These are phyloP conservation scores for Phlebopus sp. DNA, from an alignment of 1,284 basidiomycete species.

Conservation along the genomic window DNA sequence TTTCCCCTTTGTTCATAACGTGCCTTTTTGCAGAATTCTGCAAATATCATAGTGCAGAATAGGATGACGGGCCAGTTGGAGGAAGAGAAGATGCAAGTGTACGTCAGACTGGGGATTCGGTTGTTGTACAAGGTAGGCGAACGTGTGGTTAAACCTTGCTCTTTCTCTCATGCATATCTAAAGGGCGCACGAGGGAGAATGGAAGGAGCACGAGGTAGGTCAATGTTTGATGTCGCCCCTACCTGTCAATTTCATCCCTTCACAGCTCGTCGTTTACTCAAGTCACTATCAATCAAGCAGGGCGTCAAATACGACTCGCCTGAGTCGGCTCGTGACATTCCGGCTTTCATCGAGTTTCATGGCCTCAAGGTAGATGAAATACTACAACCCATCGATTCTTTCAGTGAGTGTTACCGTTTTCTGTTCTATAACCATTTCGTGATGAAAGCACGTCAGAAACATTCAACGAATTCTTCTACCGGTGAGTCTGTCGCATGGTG, in stretches of 20 bases:
- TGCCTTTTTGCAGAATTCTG: constrained; percentile 66
- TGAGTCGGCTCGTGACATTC: constrained; percentile 82
- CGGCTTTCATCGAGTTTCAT: constrained; percentile 89
- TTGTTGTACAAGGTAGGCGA: constrained; percentile 78
- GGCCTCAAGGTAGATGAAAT: constrained; percentile 83
- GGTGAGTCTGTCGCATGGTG: constrained; percentile 31
- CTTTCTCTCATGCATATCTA: neutral
- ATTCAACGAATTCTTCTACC: constrained; percentile 90
- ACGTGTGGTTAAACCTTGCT: neutral
- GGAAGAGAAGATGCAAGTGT: constrained; percentile 98
- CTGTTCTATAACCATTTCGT: constrained; percentile 6
- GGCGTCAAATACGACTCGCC: constrained; percentile 91
- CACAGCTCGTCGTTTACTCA: constrained; percentile 74
- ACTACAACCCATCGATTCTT: constrained; percentile 77
- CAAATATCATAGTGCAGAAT: constrained; percentile 96
- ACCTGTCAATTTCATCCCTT: constrained; percentile 1
- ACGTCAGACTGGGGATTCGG: constrained; percentile 90
- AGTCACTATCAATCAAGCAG: constrained; percentile 91
- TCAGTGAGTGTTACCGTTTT: constrained; percentile 53
- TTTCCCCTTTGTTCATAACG: neutral
- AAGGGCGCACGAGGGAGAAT: constrained; percentile 84
- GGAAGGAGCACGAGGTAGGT: constrained; percentile 83
- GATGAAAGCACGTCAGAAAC: constrained; percentile 51
- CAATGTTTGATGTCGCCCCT: neutral
- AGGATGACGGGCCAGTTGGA: constrained; percentile 86